These are phyloP conservation scores for Torrubiella hemipterigena DNA, from an alignment of 2,329 filamentous ascomycete species.

Conservation along the genomic window DNA sequence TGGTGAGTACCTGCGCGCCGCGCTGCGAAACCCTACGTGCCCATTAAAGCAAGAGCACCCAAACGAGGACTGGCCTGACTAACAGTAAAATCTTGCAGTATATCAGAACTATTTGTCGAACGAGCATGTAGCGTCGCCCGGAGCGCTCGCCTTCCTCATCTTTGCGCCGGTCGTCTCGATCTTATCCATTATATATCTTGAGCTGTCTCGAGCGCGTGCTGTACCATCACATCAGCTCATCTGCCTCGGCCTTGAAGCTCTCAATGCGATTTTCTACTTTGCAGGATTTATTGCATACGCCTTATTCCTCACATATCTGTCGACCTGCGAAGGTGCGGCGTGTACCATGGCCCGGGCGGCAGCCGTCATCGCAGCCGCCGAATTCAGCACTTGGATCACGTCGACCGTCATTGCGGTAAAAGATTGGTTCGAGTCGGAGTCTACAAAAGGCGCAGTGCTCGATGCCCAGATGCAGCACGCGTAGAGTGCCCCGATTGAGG, in stretches of 20 bases:
- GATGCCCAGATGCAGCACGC: conserved; percentile 25
- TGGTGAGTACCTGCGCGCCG: conserved; percentile 22
- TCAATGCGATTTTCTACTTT: conserved; percentile 46
- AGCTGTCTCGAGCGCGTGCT: conserved; percentile 31
- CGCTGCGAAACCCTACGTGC: not conserved
- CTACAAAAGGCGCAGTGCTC: conserved; percentile 14
- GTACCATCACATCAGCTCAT: conserved; percentile 35
- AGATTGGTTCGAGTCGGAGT: conserved; percentile 33
- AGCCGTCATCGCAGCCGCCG: conserved; percentile 39
- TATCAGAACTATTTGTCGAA: no score
- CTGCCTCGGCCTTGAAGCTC: conserved; percentile 34
- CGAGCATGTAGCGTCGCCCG: conserved; percentile 40
- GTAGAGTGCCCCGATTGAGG: no score
- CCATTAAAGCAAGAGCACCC: not conserved
- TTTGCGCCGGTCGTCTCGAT: conserved; percentile 42
- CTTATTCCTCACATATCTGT: conserved; percentile 41
- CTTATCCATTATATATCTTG: conserved; percentile 41
- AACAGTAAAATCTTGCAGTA: no score
- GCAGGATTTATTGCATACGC: conserved; percentile 46
- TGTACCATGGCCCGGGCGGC: conserved; percentile 43
- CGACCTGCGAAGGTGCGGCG: conserved; percentile 45
- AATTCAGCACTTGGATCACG: conserved; percentile 40
- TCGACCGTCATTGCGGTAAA: conserved; percentile 33
- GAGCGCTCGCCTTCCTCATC: conserved; percentile 45
- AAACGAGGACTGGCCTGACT: no score